Conservation (phyloP, 495 filamentous ascomycete genomes). For the Coniosporium apollinis region DNA sequence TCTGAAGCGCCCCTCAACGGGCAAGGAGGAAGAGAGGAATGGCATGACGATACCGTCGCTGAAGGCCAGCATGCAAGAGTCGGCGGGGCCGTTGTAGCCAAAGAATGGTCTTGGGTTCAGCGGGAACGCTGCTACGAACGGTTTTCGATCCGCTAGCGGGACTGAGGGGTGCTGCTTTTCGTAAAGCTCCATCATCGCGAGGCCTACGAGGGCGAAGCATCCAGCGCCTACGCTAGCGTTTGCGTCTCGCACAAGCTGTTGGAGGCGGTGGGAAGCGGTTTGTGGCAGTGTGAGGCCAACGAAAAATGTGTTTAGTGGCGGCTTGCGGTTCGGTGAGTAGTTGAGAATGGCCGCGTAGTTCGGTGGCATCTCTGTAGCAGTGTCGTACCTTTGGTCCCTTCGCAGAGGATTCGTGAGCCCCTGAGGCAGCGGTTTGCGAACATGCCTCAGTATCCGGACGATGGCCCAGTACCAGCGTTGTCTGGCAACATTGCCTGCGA, state of each 20-base stretch:
- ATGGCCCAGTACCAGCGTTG: conserved; percentile 25
- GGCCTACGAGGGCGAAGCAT: conserved; percentile 20
- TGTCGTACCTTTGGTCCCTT: neutral
- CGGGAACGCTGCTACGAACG: conserved; percentile 22
- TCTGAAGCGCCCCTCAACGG: conserved; percentile 12
- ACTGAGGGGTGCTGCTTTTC: conserved; percentile 13
- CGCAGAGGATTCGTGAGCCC: conserved; percentile 21
- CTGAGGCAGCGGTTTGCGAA: conserved; percentile 15
- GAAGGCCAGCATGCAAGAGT: conserved; percentile 24
- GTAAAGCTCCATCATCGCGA: conserved; percentile 25
- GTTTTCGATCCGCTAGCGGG: conserved; percentile 10
- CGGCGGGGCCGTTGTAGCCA: conserved; percentile 11
- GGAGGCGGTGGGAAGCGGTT: conserved; percentile 11
- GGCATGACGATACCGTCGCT: conserved; percentile 20
- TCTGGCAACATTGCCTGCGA: conserved; percentile 13
- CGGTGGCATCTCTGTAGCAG: conserved; percentile 7
- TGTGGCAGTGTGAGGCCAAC: conserved; percentile 6
- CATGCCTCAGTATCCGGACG: conserved; percentile 20
- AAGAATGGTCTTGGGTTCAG: conserved; percentile 24
- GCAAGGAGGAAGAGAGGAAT: conserved; percentile 17
- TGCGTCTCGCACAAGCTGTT: conserved; percentile 15
- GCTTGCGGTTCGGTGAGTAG: conserved; percentile 15
- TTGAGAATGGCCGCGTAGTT: conserved; percentile 17
- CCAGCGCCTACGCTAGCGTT: conserved; percentile 19
- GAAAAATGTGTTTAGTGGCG: conserved; percentile 17